Percentiles rank a stretch among this genome's conserved stretches.
These are phyloP conservation scores for Talaromyces sp. DNA, from an alignment of 2,329 filamentous ascomycete genomes.

Conservation along the genomic window DNA sequence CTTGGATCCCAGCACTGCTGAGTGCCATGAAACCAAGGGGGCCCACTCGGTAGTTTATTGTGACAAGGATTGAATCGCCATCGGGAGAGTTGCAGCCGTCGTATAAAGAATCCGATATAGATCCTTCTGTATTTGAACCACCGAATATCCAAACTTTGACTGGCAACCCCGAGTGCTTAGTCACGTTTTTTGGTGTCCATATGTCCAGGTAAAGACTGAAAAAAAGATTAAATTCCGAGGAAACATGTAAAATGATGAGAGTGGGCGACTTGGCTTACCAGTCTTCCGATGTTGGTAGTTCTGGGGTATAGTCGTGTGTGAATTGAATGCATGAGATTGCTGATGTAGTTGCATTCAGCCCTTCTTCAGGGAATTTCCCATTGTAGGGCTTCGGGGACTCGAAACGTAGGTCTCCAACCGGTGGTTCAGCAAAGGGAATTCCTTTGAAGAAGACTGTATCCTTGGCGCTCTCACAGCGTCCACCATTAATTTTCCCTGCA, in stretches of 20 bases:
- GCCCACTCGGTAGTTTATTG: constrained; percentile 27
- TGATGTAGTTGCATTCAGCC: constrained; percentile 20
- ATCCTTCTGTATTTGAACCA: constrained; percentile 59
- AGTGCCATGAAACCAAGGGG: constrained; percentile 26
- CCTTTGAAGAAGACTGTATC: constrained; percentile 20
- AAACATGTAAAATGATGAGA: neutral
- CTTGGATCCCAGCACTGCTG: constrained; percentile 17
- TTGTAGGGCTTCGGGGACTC: constrained; percentile 23
- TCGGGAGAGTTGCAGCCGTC: constrained; percentile 36
- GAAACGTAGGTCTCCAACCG: constrained; percentile 23
- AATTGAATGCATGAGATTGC: constrained; percentile 24
- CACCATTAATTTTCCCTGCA: constrained; percentile 23
- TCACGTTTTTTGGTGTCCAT: constrained; percentile 34
- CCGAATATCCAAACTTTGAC: constrained; percentile 63
- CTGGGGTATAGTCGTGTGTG: constrained; percentile 6
- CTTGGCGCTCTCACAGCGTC: constrained; percentile 18
- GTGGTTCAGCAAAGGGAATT: constrained; percentile 25
- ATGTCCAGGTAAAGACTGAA: constrained; percentile 31
- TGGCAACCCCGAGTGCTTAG: constrained; percentile 53
- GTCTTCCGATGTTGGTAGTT: constrained; percentile 21
- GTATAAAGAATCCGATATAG: constrained; percentile 51
- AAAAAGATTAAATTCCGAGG: neutral
- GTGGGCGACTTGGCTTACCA: constrained; percentile 19
- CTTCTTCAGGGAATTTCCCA: constrained; percentile 19
- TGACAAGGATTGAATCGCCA: constrained; percentile 19